Percentiles rank a stretch among this genome's conserved stretches.
phyloP scores from a whole-genome alignment of 1,284 basidiomycete species.

The Moniliella sp. region DNA sequence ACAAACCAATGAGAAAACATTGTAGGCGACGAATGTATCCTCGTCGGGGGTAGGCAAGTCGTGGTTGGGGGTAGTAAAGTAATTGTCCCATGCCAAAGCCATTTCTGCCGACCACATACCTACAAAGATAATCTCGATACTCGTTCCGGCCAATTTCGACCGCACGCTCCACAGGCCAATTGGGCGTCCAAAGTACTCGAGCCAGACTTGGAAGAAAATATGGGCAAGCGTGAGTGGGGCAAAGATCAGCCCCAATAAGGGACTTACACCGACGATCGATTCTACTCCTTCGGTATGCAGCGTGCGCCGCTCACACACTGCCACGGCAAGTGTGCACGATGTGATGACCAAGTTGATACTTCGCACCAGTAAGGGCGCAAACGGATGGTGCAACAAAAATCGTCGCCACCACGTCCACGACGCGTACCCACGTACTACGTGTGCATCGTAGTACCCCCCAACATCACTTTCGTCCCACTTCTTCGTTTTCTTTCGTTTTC shows the following conservation, averaged over 20 bases:
- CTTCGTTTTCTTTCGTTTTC: no score
- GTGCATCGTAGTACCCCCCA: not conserved
- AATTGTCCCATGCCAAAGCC: conserved; percentile 68
- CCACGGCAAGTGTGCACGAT: conserved; percentile 54
- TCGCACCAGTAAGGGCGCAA: conserved; percentile 48
- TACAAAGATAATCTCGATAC: conserved; percentile 51
- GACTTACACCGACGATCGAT: conserved; percentile 57
- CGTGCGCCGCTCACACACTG: conserved; percentile 48
- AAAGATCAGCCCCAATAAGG: conserved; percentile 64
- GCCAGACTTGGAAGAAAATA: conserved; percentile 41
- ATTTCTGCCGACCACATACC: conserved; percentile 77
- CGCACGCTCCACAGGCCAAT: conserved; percentile 54
- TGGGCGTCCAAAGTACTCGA: conserved; percentile 69
- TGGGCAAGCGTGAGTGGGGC: conserved; percentile 62
- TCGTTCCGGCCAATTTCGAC: conserved; percentile 24
- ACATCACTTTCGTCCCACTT: no score
- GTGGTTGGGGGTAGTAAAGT: conserved; percentile 61
- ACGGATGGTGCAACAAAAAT: conserved; percentile 32
- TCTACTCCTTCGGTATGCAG: conserved; percentile 42
- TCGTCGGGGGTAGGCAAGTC: conserved; percentile 39
- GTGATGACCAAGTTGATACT: conserved; percentile 64
- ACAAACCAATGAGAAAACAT: conserved; percentile 34
- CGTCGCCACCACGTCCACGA: conserved; percentile 8
- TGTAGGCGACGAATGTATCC: conserved; percentile 42
- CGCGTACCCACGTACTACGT: not conserved